Evolutionary conservation across 164 flowering plant species (phyloP).

Genomic region (Vitis rotundifolia): DNA sequence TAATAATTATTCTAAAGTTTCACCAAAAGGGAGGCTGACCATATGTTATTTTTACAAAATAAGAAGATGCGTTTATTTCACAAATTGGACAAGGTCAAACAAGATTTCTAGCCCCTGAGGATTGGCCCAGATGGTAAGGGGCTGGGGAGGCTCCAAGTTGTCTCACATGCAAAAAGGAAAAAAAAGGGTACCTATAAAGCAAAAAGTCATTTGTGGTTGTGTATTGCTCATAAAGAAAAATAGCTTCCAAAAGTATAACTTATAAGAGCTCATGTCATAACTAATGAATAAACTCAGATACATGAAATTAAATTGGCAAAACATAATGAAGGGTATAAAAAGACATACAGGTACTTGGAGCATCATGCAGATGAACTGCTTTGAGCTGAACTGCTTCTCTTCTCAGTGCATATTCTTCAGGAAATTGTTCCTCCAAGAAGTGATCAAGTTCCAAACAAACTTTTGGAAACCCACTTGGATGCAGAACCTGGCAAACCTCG

Average conservation of each 20-base stretch:
- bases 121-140: too few relatives aligned
- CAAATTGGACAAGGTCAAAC: too few relatives aligned
- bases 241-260: background rate
- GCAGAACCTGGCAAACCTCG: slow-evolving; percentile 51
- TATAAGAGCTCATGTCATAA: background rate
- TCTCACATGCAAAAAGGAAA: too few relatives aligned
- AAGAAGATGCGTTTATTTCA: background rate
- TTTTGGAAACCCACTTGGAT: slow-evolving; percentile 67
- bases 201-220: too few relatives aligned
- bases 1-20: background rate
- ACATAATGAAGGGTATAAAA: background rate
- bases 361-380: slow-evolving; percentile 19
- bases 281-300: background rate
- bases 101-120: too few relatives aligned
- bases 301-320: background rate
- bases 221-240: background rate
- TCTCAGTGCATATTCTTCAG: slow-evolving; percentile 54
- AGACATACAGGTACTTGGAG: slow-evolving; percentile 38
- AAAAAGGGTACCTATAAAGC: too few relatives aligned
- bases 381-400: slow-evolving; percentile 35
- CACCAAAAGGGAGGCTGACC: background rate
- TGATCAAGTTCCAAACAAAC: slow-evolving; percentile 73
- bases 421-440: slow-evolving; percentile 62
- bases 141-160: too few relatives aligned
- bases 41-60: background rate